Evolutionary conservation across 495 filamentous ascomycete genomes (phyloP).

Genomic region (Podospora fimiseda): DNA sequence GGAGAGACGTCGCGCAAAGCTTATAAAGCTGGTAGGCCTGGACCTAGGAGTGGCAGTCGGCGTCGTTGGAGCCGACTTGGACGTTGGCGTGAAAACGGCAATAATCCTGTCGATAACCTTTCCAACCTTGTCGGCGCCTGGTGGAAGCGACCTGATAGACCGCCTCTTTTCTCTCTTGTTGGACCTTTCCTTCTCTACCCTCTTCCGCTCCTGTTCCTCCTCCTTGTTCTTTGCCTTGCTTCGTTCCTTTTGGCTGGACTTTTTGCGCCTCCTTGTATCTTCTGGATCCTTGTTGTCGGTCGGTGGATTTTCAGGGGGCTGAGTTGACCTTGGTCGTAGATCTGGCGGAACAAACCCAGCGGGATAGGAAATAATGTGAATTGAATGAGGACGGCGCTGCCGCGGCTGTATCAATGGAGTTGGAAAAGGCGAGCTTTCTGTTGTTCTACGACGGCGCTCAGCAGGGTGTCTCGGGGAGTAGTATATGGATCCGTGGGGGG

Average conservation of each 20-base stretch:
- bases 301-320: slow-evolving; percentile 6
- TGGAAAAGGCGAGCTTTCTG: slow-evolving; percentile 30
- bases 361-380: slow-evolving; percentile 51
- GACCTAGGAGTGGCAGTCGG: slow-evolving; percentile 8
- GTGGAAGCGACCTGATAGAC: slow-evolving; percentile 29
- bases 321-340: slow-evolving; percentile 29
- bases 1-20: slow-evolving; percentile 25
- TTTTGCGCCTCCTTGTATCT: slow-evolving; percentile 17
- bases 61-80: slow-evolving; percentile 16
- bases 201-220: slow-evolving; percentile 21
- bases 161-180: slow-evolving; percentile 32
- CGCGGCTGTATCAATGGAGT: slow-evolving; percentile 45
- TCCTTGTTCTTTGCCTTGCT: slow-evolving; percentile 14
- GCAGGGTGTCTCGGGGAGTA: slow-evolving; percentile 31
- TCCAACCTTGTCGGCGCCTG: slow-evolving; percentile 21
- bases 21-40: slow-evolving; percentile 25
- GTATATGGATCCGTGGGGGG: slow-evolving; percentile 34
- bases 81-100: slow-evolving; percentile 27
- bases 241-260: slow-evolving; percentile 18
- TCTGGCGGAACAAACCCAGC: slow-evolving; percentile 45
- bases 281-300: slow-evolving; percentile 15
- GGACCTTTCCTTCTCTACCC: slow-evolving; percentile 23
- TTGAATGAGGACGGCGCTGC: slow-evolving; percentile 46
- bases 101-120: slow-evolving; percentile 37
- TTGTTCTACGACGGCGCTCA: slow-evolving; percentile 28